These are phyloP conservation scores for Fusarium coffeatum DNA, from an alignment of 2,329 filamentous ascomycete species.

Conservation along the genomic window DNA sequence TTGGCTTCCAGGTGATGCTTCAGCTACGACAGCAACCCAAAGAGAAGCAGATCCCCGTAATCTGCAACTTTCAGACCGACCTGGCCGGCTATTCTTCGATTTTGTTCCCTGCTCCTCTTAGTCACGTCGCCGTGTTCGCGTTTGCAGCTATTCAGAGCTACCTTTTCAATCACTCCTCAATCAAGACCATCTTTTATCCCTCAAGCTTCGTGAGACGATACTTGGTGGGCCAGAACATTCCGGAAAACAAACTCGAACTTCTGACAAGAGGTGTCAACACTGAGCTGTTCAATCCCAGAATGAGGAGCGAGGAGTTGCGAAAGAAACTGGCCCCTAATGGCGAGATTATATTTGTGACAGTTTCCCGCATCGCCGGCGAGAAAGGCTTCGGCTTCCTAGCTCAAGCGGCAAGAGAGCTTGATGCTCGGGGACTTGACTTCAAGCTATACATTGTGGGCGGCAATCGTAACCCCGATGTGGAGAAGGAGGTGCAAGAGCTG, in stretches of 20 bases:
- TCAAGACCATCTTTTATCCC: conserved; percentile 77
- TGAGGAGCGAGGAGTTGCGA: conserved; percentile 64
- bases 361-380: conserved; percentile 75
- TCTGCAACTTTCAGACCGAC: conserved; percentile 80
- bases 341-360: conserved; percentile 73
- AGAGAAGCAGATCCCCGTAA: conserved; percentile 66
- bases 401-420: conserved; percentile 64
- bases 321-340: conserved; percentile 67
- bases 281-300: conserved; percentile 67
- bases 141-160: conserved; percentile 74
- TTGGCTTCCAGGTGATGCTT: conserved; percentile 78
- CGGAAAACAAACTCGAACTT: conserved; percentile 66
- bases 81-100: conserved; percentile 76
- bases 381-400: conserved; percentile 78
- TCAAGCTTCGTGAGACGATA: conserved; percentile 72
- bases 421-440: conserved; percentile 66
- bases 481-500: conserved; percentile 68
- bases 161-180: conserved; percentile 69
- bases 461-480: conserved; percentile 72
- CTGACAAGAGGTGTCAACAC: conserved; percentile 75
- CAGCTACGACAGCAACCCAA: conserved; percentile 70
- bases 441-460: conserved; percentile 75
- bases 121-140: conserved; percentile 69
- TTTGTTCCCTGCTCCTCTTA: conserved; percentile 73
- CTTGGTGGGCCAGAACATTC: conserved; percentile 67